These are phyloP conservation scores for Geotrichum macrosporum DNA, from an alignment of 1,139 yeast genomes.

Conservation along the genomic window DNA sequence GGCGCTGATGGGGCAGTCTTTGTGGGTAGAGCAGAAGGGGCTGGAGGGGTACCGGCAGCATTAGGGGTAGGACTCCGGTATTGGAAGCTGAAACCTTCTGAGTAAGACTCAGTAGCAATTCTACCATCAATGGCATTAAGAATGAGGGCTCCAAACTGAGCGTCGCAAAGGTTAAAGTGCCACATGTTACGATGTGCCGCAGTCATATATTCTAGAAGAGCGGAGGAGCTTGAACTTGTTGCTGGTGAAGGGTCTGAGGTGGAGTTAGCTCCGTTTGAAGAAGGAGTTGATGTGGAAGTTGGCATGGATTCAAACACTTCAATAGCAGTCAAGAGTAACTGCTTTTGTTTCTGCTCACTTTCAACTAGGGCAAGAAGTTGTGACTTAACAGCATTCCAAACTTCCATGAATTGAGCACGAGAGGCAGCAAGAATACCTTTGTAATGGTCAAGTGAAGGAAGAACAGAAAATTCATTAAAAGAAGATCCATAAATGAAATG, in stretches of 20 bases:
- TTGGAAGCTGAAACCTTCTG: constrained; percentile 51
- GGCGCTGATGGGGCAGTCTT: constrained; percentile 14
- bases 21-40: constrained; percentile 10
- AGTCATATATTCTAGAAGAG: constrained; percentile 46
- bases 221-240: neutral
- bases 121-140: constrained; percentile 43
- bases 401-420: constrained; percentile 56
- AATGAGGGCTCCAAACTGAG: constrained; percentile 44
- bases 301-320: constrained; percentile 66
- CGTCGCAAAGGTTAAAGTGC: constrained; percentile 73
- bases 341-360: constrained; percentile 37
- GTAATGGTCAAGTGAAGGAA: constrained; percentile 61
- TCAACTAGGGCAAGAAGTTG: constrained; percentile 45
- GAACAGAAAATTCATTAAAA: constrained; percentile 63
- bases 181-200: constrained; percentile 67
- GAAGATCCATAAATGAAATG: constrained; percentile 71
- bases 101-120: constrained; percentile 42
- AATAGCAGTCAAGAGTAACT: constrained; percentile 50
- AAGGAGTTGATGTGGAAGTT: constrained; percentile 35
- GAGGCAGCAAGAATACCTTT: constrained; percentile 49
- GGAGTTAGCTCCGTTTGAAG: constrained; percentile 9
- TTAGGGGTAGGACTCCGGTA: constrained; percentile 35
- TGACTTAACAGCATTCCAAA: constrained; percentile 58
- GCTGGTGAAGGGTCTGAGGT: constrained; percentile 20
- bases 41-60: constrained; percentile 6